Evolutionary conservation across 768 basidiomycete species (phyloP), one percentile per base, ranked within the genome.

Genomic region (Zangia roseola): DNA sequence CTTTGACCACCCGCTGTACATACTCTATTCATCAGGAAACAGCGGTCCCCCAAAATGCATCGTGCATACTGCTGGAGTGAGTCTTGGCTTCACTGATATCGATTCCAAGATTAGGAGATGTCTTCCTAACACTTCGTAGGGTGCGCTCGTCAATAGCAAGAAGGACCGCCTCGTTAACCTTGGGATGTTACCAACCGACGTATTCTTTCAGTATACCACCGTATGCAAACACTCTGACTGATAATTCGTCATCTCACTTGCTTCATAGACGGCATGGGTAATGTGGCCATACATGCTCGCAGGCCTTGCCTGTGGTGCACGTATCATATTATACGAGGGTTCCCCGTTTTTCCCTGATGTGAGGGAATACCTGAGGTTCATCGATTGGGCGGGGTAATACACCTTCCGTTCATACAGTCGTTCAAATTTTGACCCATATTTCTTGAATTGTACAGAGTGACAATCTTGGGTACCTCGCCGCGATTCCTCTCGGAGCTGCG

Each of bases 31-130:
- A 31, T 91, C 87, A 14, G 91, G 91, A 14, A 94, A 92, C 0
- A 89, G 87, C 2, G 91, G 92, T 21, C 82, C 84, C 40, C 88
- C 88, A 0, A 91, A 92, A 67, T 89, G 88, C 49, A 91, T 91
- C 41, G 82, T 91, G 2, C 90, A 92, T 66, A 75, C 77, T 36
- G 83, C 79, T 9, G 90, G 89, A 4, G 86, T 88, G 64, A 61
- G 82, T 59, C 17, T 26, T 5, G 10, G 35, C 24, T 33, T 45
- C 26, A 44, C 17, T 40, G 14, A 17, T 35, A 24, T 35, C 9
- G 10, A 36, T 23, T 33, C 5, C 9, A 28, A 31, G 30, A 10
- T 31, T 31, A 14, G 30, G 10, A 31, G 30, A 31, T 39, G 38
- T 20, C 44, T 20, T 20, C 24, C 19, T 38, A 40, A 28, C 7